A percentile compares a stretch with the other conserved stretches of the same genome.
These are phyloP conservation scores for Ichthyophthirius multifiliis DNA, from an alignment of 169 alveolate species.

Conservation along the genomic window DNA sequence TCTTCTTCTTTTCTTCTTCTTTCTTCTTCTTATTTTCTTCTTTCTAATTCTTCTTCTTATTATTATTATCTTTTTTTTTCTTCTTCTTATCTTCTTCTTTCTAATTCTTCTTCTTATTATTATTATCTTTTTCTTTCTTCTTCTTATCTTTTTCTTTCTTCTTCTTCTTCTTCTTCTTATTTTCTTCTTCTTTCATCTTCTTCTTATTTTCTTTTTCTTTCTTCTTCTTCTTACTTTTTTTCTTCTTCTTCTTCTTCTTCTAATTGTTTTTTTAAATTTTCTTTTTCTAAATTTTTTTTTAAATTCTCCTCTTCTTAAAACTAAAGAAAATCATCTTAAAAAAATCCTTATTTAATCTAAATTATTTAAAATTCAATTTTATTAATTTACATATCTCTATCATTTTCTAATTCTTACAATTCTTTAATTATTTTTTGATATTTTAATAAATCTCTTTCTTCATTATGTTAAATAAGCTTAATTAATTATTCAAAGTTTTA, in stretches of 20 bases:
- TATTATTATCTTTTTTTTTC: not conserved
- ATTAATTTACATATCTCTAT: too few relatives aligned
- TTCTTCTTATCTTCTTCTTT: not conserved
- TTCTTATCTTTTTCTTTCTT: not conserved
- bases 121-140: not conserved
- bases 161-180: not conserved
- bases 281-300: too few relatives aligned
- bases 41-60: not conserved
- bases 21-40: not conserved
- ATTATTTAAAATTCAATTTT: too few relatives aligned
- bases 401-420: too few relatives aligned
- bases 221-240: not conserved
- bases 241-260: not conserved
- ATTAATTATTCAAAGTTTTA: too few relatives aligned
- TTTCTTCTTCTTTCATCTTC: not conserved
- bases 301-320: too few relatives aligned
- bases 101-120: not conserved
- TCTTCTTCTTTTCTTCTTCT: not conserved
- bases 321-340: too few relatives aligned
- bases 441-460: too few relatives aligned
- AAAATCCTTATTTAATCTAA: too few relatives aligned
- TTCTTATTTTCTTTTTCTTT: conserved; percentile 2
- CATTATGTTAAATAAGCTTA: too few relatives aligned
- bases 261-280: too few relatives aligned
- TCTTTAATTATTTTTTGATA: too few relatives aligned